Base-by-base conservation (phyloP, 768 basidiomycete genomes). In the Hortiboletus campestris region DNA sequence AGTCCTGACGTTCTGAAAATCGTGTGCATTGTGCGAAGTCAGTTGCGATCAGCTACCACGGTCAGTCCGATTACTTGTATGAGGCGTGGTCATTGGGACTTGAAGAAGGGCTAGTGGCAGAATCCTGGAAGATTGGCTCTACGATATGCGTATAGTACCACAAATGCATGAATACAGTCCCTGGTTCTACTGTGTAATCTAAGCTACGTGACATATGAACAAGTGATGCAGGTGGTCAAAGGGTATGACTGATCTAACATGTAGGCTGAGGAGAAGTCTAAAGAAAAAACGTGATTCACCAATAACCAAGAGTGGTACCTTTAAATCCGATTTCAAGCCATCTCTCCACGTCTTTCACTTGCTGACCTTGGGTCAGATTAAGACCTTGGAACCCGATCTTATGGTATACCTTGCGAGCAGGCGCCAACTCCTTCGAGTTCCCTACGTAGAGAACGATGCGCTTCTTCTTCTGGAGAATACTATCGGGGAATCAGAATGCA, bases 361-460 rank as follows among this genome's bases (percentile, higher is more conserved):
- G 53, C 29, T 56, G 55, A 6, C 49, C 49, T 16, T 28, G 54
- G 10, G 39, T 35, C 13, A 10, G 29, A 13, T 36, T 10, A 3
- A 66, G 62, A 17, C 64, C 65, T 16, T 66, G 65, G 25, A 67
- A 66, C 0, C 65, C 66, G 0, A 67, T 11, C 6, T 53, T 67
- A 1, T 62, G 52, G 44, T 66, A 66, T 2, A 66, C 57, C 38
- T 55, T 62, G 48, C 65, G 65, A 1, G 65, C 65, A 4, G 65
- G 29, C 9, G 16, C 42, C 16, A 67, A 42, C 7, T 57, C 63
- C 1, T 49, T 17, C 3, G 64, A 55, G 48, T 63, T 61, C 2
- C 83, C 88, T 4, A 89, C 89, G 47, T 85, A 91, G 1, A 91
- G 76, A 0, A 83, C 83, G 16, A 60, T 36, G 3, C 36, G 54